Conservation (phyloP, 2,329 filamentous ascomycete genomes). For the Fusarium gaditjirri region DNA sequence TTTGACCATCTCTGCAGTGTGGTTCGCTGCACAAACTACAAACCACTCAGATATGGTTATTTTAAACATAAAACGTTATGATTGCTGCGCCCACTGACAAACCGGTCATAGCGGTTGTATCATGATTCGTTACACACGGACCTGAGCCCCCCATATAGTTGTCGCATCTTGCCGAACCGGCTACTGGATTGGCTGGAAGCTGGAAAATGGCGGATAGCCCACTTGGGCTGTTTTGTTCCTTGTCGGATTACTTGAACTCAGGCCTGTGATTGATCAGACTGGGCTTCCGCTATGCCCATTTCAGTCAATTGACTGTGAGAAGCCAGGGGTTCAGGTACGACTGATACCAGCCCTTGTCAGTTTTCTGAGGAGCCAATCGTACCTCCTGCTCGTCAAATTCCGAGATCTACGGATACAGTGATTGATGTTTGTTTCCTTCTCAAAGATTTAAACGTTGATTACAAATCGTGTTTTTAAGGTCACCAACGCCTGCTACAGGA, state of each 20-base stretch:
- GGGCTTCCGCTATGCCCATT: background rate
- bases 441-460: background rate
- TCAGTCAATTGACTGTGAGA: background rate
- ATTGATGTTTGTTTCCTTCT: background rate
- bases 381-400: background rate
- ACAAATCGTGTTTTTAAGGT: background rate
- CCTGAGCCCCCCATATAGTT: background rate
- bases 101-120: background rate
- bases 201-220: background rate
- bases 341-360: background rate
- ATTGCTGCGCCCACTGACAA: background rate
- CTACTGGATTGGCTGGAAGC: background rate
- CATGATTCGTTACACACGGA: background rate
- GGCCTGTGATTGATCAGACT: background rate
- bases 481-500: background rate
- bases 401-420: background rate
- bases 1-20: background rate
- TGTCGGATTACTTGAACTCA: background rate
- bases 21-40: background rate
- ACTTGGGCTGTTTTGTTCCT: background rate
- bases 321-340: background rate
- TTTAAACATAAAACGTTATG: background rate
- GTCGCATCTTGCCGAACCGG: accelerated
- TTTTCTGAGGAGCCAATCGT: background rate
- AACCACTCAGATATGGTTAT: background rate